Base-by-base conservation (phyloP, 2,329 filamentous ascomycete genomes). In the Colletotrichum graminicola region DNA sequence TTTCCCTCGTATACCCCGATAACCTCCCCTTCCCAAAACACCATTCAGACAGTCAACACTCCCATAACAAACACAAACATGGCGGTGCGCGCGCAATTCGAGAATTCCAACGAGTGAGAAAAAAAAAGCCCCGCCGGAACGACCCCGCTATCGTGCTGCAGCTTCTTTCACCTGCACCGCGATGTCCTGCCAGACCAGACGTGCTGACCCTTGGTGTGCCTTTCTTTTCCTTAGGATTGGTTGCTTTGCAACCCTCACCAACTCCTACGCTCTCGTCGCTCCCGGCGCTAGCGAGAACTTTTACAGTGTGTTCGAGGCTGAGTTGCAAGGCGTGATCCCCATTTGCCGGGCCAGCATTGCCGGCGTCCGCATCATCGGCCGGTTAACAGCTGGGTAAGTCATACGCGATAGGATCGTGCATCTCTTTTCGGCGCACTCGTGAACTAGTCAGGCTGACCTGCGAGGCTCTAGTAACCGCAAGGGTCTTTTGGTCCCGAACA, bases 201-300 rank as follows among this genome's bases (percentile, higher is more conserved):
- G 43, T 67, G 73, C 73, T 78, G 60, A 79, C 74, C 39, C 34
- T 36, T n/a, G 45, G 23, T 39, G 41, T 34, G 64, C 60, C 52
- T 61, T n/a, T 63, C 52, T 61, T n/a, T 63, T 23, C 51, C 55
- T 41, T 79, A 98, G 95, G 86, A 93, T 99, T 80, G 96, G 96
- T 82, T 96, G 98, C 80, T 99, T 99, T 84, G 86, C 95, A 73
- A 97, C 94, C 73, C 92, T 99, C 81, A 99, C 96, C 77, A 99
- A 99, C 85, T 95, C 94, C 72, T 99, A 97, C 84, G 94, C 95
- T 77, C 89, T 99, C 78, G 94, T 98, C 77, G 95, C 95, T 75
- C 90, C 97, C 76, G 96, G 96, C 80, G 95, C 94, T 77, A 97
- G 94, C 79, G 95, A 98, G 88, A 98, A 98, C 89, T 99, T 99